phyloP scores from a whole-genome alignment of 2,329 filamentous ascomycete genomes.

The Annulohypoxylon truncatum region DNA sequence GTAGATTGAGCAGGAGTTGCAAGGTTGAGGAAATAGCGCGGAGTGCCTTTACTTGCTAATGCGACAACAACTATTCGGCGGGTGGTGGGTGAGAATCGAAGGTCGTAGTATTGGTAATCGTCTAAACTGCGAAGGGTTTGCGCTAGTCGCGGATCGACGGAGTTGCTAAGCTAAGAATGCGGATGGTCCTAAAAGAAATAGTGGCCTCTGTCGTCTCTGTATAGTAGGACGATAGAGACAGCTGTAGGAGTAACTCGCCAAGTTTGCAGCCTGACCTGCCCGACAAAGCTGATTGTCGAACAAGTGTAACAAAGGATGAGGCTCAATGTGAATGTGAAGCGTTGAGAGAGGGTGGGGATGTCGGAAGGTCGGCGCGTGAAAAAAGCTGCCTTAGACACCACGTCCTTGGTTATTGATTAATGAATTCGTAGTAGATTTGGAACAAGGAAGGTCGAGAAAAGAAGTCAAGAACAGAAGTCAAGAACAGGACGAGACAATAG shows the following conservation, averaged over 20 bases:
- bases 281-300: neutral
- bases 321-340: slow-evolving; percentile 6
- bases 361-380: slow-evolving; percentile 31
- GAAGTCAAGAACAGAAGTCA: neutral
- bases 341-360: slow-evolving; percentile 21
- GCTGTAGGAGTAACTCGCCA: neutral
- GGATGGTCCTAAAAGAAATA: neutral
- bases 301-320: slow-evolving; percentile 2
- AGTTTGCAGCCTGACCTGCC: neutral
- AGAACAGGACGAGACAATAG: neutral
- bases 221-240: neutral
- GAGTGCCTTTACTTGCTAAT: neutral
- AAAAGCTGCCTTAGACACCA: slow-evolving; percentile 17
- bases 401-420: neutral
- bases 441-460: neutral
- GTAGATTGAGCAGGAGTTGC: neutral
- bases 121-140: slow-evolving; percentile 18
- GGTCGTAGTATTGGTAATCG: slow-evolving; percentile 11
- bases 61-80: slow-evolving; percentile 9
- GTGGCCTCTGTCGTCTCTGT: neutral
- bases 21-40: neutral
- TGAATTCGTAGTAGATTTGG: neutral
- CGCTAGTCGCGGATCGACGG: slow-evolving; percentile 6
- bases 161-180: neutral
- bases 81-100: neutral